Evolutionary conservation across 306 rosid genomes (phyloP), one percentile per base, ranked within the genome.

Genomic region (Quercus ilex): DNA sequence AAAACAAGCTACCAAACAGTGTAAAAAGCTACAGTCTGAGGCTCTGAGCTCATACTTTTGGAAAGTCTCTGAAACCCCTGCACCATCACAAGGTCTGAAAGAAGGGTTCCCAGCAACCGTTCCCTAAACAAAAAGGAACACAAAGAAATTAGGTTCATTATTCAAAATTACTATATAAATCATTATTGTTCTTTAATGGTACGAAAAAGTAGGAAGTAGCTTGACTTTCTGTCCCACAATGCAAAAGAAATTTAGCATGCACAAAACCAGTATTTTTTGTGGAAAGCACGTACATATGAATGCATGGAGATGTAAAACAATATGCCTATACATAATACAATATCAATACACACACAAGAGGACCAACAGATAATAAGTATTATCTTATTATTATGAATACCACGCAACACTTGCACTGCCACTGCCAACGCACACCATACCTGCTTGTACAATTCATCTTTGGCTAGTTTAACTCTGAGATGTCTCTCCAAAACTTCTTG

Each of bases 401-500:
- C 49, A 33, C 3, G 5, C 23, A 65, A 19, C 5, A 65, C 6
- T 31, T 31, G 71, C 71, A 65, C 23, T 33, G 71, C 71, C 11
- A 33, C 23, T 18, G 51, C 71, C 51, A 20, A 67, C 21, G 2
- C 52, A 67, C 72, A 69, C 67, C 49, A 57, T 83, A 94, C 98
- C 97, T 90, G 87, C 57, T 79, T 81, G 80, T 92, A 92, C 77
- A 95, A 80, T 69, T 74, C 81, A 51, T 81, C 76, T 55, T 60
- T 74, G 70, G 64, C 69, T 49, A 89, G 85, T 77, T 90, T 86
- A 64, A 84, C 92, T 59, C 71, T 83, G 30, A 92, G 86, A 71
- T 85, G 84, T 70, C 82, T 87, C 77, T 86, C 91, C 68, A 92
- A 77, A 76, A 91, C 92, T 62, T 84, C 86, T 74, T 65, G 89